Base-by-base conservation (phyloP, 2,329 filamentous ascomycete species). In the Paecilomyces dactylethromorphus region DNA sequence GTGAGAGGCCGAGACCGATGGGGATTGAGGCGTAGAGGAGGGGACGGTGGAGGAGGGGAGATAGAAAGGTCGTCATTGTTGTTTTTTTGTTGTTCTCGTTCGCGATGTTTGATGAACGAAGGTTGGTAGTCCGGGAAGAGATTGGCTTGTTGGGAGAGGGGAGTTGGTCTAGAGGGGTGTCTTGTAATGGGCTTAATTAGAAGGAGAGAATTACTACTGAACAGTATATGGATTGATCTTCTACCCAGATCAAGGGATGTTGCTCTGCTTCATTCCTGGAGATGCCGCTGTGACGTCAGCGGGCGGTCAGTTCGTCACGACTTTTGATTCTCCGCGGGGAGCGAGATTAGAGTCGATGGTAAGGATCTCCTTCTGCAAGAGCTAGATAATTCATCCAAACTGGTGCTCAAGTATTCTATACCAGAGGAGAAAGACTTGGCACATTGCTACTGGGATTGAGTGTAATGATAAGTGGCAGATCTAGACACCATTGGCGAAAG, bases 1-100 rank as follows among this genome's bases (percentile, higher is more conserved):
- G 57, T 39, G 68, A 69, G 59, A 76, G 68, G 56, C 69, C 66
- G 45, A 76, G 63, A 11, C 70, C 68, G 31, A 72, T 63, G 39
- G 72, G 71, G 50, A 76, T 63, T 54, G 69, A 56, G 52, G 60
- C 39, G 11, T 29, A 60, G 32, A 65, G 53, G 49, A 63, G 58
- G 11, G 64, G 60, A 45, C 66, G 63, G 35, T 58, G 49, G 22
- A 60, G 53, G 55, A 62, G 35, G 33, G 58, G 57, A 24, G 56
- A 24, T 13, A 54, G 50, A 13, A 53, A 45, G 49, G 24, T 54
- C 18, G 32, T 32, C 29, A 54, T 54, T 21, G 8, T 57, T 26
- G 55, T 52, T 49, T 52, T 49, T 15, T 13, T 53, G 50, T 21
- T 54, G 10, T 26, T 12, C 8, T 54, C 18, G 53, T 32, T 54